Evolutionary conservation across 805 yeast genomes (phyloP).

Genomic region (Suhomyces vadensis): DNA sequence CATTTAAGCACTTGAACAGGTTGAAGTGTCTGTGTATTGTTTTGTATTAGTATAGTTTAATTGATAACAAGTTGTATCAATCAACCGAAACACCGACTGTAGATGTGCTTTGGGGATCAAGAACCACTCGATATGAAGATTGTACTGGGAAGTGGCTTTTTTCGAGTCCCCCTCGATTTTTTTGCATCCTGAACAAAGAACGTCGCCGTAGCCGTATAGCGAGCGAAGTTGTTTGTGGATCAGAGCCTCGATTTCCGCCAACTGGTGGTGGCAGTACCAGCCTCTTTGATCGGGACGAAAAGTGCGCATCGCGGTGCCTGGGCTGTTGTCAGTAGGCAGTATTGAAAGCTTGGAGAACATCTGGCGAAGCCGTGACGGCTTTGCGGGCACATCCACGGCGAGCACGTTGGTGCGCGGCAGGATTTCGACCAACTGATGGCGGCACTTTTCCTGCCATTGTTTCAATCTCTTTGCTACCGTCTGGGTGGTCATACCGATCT

Average conservation of each 20-base stretch:
- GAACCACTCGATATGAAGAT: slow-evolving; percentile 58
- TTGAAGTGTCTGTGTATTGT: slow-evolving; percentile 8
- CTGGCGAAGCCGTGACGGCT: background rate
- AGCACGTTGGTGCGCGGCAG: slow-evolving; percentile 4
- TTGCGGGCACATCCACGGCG: background rate
- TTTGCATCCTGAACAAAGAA: slow-evolving; percentile 50
- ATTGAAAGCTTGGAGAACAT: background rate
- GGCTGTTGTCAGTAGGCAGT: background rate
- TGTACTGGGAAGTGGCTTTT: slow-evolving; percentile 17
- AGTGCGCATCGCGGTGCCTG: background rate
- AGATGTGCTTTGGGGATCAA: slow-evolving; percentile 48
- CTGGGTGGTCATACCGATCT: slow-evolving; percentile 56
- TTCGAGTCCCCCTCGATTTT: too few species aligned
- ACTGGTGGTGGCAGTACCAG: slow-evolving; percentile 31
- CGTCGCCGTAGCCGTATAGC: slow-evolving; percentile 48
- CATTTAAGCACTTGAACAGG: slow-evolving; percentile 40
- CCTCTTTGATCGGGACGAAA: slow-evolving; percentile 27
- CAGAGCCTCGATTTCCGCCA: slow-evolving; percentile 39
- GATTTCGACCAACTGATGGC: slow-evolving; percentile 44
- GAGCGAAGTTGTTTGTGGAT: slow-evolving; percentile 42
- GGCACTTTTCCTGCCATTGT: slow-evolving; percentile 57
- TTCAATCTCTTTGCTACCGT: slow-evolving; percentile 41
- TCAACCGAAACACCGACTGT: slow-evolving; percentile 27
- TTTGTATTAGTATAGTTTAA: slow-evolving; percentile 2
- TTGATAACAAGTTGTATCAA: slow-evolving; percentile 25